phyloP scores from a whole-genome alignment of 371 early-diverging fungal species.

The Thermomucor indicae-seudaticae region DNA sequence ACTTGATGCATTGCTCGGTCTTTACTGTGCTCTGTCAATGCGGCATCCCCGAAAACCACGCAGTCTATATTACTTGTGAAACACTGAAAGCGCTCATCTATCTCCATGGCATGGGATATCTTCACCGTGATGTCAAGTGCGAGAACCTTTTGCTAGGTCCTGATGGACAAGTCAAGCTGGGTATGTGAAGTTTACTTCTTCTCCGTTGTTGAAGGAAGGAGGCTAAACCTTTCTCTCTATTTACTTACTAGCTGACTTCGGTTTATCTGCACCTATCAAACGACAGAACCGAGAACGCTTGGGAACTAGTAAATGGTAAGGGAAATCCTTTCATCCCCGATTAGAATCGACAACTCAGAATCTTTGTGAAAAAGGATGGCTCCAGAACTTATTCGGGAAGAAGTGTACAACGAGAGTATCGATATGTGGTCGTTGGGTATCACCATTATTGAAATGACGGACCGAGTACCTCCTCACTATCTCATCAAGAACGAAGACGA shows the following conservation, averaged over 20 bases:
- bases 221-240: too few species aligned
- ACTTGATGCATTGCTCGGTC: slow-evolving; percentile 45
- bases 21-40: slow-evolving; percentile 43
- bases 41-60: slow-evolving; percentile 41
- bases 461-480: slow-evolving; percentile 49
- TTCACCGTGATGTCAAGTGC: slow-evolving; percentile 96
- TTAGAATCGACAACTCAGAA: too few species aligned
- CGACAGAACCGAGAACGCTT: slow-evolving; percentile 71
- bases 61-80: slow-evolving; percentile 33
- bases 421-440: slow-evolving; percentile 99
- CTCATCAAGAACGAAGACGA: slow-evolving; percentile 42
- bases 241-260: slow-evolving; percentile 43
- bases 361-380: slow-evolving; percentile 68
- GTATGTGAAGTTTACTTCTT: too few species aligned
- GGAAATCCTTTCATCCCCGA: background rate
- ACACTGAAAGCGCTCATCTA: slow-evolving; percentile 76
- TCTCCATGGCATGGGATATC: slow-evolving; percentile 90
- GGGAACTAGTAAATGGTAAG: slow-evolving; percentile 92
- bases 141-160: slow-evolving; percentile 95
- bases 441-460: slow-evolving; percentile 53
- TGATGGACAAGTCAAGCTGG: slow-evolving; percentile 92
- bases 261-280: slow-evolving; percentile 28
- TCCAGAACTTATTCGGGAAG: slow-evolving; percentile 91
- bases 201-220: too few species aligned
- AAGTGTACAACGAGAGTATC: slow-evolving; percentile 80